Base-by-base conservation (phyloP, 495 filamentous ascomycete genomes). In the Penicillium macrosclerotiorum region DNA sequence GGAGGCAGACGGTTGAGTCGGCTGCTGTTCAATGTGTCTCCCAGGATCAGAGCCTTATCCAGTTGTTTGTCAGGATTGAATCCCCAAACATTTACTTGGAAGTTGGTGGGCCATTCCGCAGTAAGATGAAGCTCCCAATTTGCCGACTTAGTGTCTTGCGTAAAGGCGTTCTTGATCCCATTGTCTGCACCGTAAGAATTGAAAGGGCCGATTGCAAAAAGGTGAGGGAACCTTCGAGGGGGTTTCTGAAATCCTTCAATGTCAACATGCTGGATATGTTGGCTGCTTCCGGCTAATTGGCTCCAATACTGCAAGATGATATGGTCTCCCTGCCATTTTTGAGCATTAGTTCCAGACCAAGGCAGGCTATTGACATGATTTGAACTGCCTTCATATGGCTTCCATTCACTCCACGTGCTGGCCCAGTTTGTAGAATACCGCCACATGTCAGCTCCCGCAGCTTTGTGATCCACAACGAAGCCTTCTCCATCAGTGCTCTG, bases 121-220 rank as follows among this genome's bases (percentile, higher is more conserved):
- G 78, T 74, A 30, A 80, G 69, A 32, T 77, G 58, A 43, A 68
- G 76, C 14, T 64, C 54, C 76, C 76, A 80, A 7, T 58, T 48
- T 12, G 67, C 72, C 16, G 69, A 75, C 37, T 71, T 53, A 6
- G 58, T 54, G 27, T 73, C 60, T 26, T 75, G 70, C 16, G 68
- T 47, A 75, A 86, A 80, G 23, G 64, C 52, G 36, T 74, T 74
- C 1, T 59, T 51, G 29, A 83, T 45, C 11, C 83, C 83, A 8
- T 73, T 63, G 52, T 85, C 83, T 51, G 79, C 84, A 18, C 83
- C 81, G 58, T 74, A 86, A 41, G 77, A 64, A 57, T 86, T 85
- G 61, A 73, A 85, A 1, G 72, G 62, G 5, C 83, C 83, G 35
- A 84, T 72, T 14, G 77, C 55, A 66, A 69, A 84, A 42, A 84